These are phyloP conservation scores for Syzygium malaccense DNA, from an alignment of 441 rosid genomes.

Conservation along the genomic window DNA sequence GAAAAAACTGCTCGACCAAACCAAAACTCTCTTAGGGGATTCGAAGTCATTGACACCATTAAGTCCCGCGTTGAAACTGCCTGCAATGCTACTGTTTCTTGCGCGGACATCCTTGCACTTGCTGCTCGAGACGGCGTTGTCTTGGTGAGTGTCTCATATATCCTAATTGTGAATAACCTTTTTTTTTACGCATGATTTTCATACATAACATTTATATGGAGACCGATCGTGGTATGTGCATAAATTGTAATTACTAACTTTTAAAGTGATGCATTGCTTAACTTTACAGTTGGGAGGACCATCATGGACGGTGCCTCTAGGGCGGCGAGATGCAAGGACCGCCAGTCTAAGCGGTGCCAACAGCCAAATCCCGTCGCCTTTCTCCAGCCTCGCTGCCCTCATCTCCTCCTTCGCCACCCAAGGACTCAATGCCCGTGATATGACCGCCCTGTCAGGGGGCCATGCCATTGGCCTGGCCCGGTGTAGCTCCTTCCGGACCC, in stretches of 20 bases:
- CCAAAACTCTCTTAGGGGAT: constrained; percentile 10
- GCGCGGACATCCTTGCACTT: constrained; percentile 13
- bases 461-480: constrained; percentile 7
- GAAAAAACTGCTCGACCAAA: constrained; percentile 8
- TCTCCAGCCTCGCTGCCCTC: background rate
- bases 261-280: background rate
- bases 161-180: background rate
- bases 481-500: background rate
- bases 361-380: constrained; percentile 3
- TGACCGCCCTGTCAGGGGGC: constrained; percentile 9
- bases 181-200: background rate
- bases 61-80: constrained; percentile 6
- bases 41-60: constrained; percentile 10
- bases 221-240: background rate
- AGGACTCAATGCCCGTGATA: constrained; percentile 8
- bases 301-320: constrained; percentile 4
- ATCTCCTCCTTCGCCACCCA: constrained; percentile 8
- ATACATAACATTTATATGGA: background rate
- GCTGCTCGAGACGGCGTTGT: constrained; percentile 4
- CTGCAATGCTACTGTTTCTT: constrained; percentile 5
- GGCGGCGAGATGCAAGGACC: constrained; percentile 9
- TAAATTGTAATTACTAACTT: no score
- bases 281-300: constrained; percentile 8
- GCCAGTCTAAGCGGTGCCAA: constrained; percentile 11
- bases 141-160: background rate